Conservation (phyloP, 192 early-diverging fungal species). For the Backusella tarrabulga region DNA sequence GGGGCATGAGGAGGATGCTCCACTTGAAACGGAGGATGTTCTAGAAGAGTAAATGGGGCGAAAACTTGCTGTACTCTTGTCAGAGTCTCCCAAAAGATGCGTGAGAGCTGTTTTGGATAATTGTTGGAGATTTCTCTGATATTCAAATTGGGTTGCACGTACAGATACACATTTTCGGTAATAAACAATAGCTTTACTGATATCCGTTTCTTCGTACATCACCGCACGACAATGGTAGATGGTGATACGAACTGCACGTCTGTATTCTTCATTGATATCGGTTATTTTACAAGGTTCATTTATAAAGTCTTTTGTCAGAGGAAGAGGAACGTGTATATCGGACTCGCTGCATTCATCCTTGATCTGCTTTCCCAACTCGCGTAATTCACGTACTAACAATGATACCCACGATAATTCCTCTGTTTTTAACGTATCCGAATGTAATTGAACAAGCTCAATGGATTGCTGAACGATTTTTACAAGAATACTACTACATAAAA, state of each 20-base stretch:
- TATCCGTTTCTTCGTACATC: slow-evolving; percentile 17
- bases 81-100: not conserved
- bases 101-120: not conserved
- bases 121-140: slow-evolving; percentile 10
- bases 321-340: not conserved
- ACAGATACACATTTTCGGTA: slow-evolving; percentile 32
- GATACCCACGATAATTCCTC: not conserved
- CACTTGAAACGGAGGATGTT: slow-evolving; percentile 11
- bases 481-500: not conserved
- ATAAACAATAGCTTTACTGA: slow-evolving; percentile 20
- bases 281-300: not conserved
- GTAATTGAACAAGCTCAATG: not conserved
- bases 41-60: not conserved
- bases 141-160: slow-evolving; percentile 7
- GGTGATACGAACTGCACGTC: slow-evolving; percentile 24
- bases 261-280: slow-evolving; percentile 9
- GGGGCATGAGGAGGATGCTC: slow-evolving; percentile 8
- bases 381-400: not conserved
- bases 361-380: slow-evolving; percentile 19
- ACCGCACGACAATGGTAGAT: slow-evolving; percentile 33
- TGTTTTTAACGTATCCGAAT: not conserved
- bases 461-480: not conserved
- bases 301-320: not conserved
- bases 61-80: not conserved
- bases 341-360: slow-evolving; percentile 17